Conservation (phyloP, 2,329 filamentous ascomycete species). For the Fusarium ambrosium region DNA sequence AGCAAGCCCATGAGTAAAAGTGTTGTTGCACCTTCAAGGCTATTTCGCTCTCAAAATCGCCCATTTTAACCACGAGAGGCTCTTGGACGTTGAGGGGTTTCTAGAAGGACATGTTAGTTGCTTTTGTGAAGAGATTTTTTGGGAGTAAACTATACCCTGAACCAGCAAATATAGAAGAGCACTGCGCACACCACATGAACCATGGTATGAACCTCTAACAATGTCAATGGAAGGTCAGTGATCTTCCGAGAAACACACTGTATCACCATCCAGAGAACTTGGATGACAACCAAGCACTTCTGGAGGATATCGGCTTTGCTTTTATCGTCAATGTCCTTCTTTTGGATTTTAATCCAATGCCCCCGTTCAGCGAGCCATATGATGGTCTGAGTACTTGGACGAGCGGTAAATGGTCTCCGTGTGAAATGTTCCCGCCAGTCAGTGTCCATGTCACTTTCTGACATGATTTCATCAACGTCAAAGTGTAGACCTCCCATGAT, state of each 20-base stretch:
- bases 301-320: conserved; percentile 55
- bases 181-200: conserved; percentile 40
- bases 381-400: background rate
- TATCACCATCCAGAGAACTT: conserved; percentile 55
- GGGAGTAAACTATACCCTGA: conserved; percentile 15
- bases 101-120: background rate
- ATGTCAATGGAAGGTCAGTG: conserved; percentile 51
- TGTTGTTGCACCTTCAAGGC: conserved; percentile 17
- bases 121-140: background rate
- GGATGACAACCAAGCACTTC: conserved; percentile 53
- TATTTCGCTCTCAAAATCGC: conserved; percentile 15
- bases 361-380: conserved; percentile 22
- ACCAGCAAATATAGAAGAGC: conserved; percentile 40
- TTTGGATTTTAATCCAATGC: conserved; percentile 13
- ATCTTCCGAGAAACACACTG: conserved; percentile 51
- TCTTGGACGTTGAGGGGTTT: conserved; percentile 35
- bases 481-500: conserved; percentile 49
- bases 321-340: conserved; percentile 50
- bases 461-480: conserved; percentile 17
- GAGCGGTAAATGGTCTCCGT: conserved; percentile 6
- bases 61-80: background rate
- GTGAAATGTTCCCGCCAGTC: conserved; percentile 4
- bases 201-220: conserved; percentile 52
- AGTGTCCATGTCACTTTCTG: conserved; percentile 8
- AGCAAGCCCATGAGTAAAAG: conserved; percentile 3